These are phyloP conservation scores for Termitomyces sp. DNA, from an alignment of 768 basidiomycete species.

Conservation along the genomic window DNA sequence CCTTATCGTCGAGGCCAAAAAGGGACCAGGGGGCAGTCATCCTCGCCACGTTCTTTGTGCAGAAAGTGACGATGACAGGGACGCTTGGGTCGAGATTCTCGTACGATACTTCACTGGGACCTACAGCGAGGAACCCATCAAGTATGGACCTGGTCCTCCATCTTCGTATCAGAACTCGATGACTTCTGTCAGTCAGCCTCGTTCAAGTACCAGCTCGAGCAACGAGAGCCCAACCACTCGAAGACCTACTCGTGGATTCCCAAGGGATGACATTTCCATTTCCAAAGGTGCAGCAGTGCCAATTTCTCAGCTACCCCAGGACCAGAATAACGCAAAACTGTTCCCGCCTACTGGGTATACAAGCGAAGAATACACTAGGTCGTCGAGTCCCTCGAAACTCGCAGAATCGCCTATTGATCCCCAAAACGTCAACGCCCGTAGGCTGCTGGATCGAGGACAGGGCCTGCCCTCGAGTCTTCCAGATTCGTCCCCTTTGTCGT, in stretches of 20 bases:
- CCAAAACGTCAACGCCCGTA: constrained; percentile 34
- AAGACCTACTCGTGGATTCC: constrained; percentile 42
- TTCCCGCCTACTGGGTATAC: constrained; percentile 44
- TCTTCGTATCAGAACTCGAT: constrained; percentile 19
- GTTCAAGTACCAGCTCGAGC: constrained; percentile 53
- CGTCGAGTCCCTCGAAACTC: constrained; percentile 58
- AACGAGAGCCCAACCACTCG: constrained; percentile 34
- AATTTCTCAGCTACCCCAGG: constrained; percentile 54
- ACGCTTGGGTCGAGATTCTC: constrained; percentile 92
- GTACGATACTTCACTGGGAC: constrained; percentile 82
- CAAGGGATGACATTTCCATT: constrained; percentile 57
- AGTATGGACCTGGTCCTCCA: constrained; percentile 36
- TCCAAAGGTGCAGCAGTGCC: constrained; percentile 53
- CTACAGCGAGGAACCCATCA: constrained; percentile 71
- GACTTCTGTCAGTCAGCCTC: constrained; percentile 38
- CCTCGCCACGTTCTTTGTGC: constrained; percentile 93
- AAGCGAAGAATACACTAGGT: constrained; percentile 36
- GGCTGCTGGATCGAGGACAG: constrained; percentile 39
- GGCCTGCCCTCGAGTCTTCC: constrained; percentile 51
- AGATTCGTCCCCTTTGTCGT: constrained; percentile 62
- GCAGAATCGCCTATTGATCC: constrained; percentile 47
- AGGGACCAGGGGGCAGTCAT: constrained; percentile 63
- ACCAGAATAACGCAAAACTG: constrained; percentile 56
- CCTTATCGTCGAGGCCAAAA: constrained; percentile 89
- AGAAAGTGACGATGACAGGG: constrained; percentile 90